Base-by-base conservation (phyloP, 768 basidiomycete genomes). In the Tulasnella sp. region DNA sequence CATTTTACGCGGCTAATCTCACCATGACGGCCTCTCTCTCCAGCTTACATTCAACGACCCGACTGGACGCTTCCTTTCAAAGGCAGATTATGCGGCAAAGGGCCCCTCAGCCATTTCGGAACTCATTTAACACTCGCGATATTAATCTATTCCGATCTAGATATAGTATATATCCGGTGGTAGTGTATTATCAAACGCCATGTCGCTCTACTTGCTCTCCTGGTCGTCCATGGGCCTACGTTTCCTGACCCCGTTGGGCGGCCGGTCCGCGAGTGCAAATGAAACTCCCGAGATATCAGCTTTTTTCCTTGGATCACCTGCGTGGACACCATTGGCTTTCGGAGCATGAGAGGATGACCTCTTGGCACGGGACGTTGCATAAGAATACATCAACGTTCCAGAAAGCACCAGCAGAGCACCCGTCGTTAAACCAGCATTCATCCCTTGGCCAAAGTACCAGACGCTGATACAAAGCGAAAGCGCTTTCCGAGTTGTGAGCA, bases 401-500 rank as follows among this genome's bases (percentile, higher is more conserved):
- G 87, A 74, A 80, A 94, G 90, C 3, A 96, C 94, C 89, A 95
- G 89, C 4, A 82, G 84, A 4, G 92, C 93, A 32, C 94, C 94
- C 6, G 87, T 48, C 0, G 86, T 90, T 32, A 95, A 85, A 79
- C 90, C 88, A 0, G 82, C 77, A 78, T 93, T 93, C 89, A 92
- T 91, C 5, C 89, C 90, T 79, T 89, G 90, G 1, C 90, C 90
- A 82, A 94, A 94, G 89, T 90, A 94, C 92, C 92, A 93, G 10
- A 96, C 91, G 81, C 91, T 92, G 79, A 95, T 89, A 80, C 89
- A 91, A 29, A 96, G 86, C 80, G 91, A 92, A 70, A 93, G 83
- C 7, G 93, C 93, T 83, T 96, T 96, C 72, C 94, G 88, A 0
- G 90, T 86, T 0, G 94, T 95, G 44, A 95, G 86, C 23, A 93